Conservation (phyloP, 2,329 filamentous ascomycete genomes). For the Clonostachys solani region DNA sequence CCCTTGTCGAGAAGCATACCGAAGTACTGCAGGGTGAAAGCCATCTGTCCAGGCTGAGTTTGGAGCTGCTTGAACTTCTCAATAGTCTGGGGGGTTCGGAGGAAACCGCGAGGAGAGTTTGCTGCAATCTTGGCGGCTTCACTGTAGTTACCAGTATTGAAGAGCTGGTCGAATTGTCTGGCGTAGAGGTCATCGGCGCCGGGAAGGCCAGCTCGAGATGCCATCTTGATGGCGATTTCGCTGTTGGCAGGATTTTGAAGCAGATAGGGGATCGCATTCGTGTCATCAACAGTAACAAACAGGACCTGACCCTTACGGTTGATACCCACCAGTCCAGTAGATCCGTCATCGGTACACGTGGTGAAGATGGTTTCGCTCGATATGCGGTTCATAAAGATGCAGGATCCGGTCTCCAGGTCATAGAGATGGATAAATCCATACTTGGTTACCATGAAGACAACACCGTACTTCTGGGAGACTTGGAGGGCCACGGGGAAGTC, state of each 20-base stretch:
- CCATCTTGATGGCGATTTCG: conserved; percentile 91
- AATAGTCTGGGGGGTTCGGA: conserved; percentile 91
- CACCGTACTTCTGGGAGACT: conserved; percentile 92
- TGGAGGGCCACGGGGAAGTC: conserved; percentile 99
- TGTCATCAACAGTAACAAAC: conserved; percentile 89
- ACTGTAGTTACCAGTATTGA: conserved; percentile 73
- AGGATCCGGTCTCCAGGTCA: conserved; percentile 90
- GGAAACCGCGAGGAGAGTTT: conserved; percentile 92
- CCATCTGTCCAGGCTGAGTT: conserved; percentile 79
- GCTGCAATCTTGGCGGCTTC: conserved; percentile 95
- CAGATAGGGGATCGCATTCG: conserved; percentile 86
- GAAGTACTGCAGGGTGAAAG: conserved; percentile 94
- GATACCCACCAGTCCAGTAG: conserved; percentile 85
- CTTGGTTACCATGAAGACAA: conserved; percentile 97
- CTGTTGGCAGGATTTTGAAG: conserved; percentile 95
- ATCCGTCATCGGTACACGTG: conserved; percentile 78
- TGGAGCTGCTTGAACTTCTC: conserved; percentile 90
- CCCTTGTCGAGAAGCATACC: conserved; percentile 97
- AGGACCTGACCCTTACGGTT: conserved; percentile 98
- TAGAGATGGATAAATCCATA: conserved; percentile 99
- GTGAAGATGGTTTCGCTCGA: conserved; percentile 99
- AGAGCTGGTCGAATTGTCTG: conserved; percentile 86
- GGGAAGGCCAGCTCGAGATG: conserved; percentile 87
- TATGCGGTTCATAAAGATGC: conserved; percentile 99
- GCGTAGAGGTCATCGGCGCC: conserved; percentile 92